These are phyloP conservation scores for Ganoderma sinense DNA, from an alignment of 1,284 basidiomycete genomes.

Conservation along the genomic window DNA sequence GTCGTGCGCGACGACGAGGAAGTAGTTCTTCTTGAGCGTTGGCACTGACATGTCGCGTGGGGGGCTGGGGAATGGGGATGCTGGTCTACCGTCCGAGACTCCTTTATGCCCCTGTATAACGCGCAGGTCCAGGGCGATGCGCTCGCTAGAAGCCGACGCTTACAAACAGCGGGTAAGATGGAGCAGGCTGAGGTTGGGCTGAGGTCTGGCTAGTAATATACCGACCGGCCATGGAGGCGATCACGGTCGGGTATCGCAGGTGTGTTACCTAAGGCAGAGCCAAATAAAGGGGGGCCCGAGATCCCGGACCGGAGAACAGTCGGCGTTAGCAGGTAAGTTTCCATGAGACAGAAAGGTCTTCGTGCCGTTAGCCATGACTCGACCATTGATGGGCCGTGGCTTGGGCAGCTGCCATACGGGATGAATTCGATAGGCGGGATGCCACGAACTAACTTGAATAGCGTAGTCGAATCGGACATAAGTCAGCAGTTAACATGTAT, in stretches of 20 bases:
- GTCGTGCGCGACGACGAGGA: constrained; percentile 18
- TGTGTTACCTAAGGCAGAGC: background rate
- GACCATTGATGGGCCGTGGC: no score
- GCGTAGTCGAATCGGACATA: no score
- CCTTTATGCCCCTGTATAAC: background rate
- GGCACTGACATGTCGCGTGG: background rate
- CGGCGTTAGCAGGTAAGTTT: background rate
- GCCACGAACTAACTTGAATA: background rate
- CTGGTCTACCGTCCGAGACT: background rate
- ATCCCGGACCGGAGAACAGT: background rate
- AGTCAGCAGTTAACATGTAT: no score
- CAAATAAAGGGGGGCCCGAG: background rate
- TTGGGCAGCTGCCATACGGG: no score
- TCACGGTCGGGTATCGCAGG: background rate
- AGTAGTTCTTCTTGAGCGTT: constrained; percentile 10
- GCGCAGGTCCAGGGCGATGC: no score
- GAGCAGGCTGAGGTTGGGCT: no score
- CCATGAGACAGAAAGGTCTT: background rate
- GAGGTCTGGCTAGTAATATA: background rate
- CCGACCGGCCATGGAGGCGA: no score
- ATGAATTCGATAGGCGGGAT: no score
- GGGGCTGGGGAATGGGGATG: background rate
- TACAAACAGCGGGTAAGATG: no score
- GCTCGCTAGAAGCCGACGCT: no score
- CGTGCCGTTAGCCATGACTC: no score